Evolutionary conservation across 768 basidiomycete species (phyloP), one percentile per base, ranked within the genome.

Genomic region (Asterophora lycoperdoides): DNA sequence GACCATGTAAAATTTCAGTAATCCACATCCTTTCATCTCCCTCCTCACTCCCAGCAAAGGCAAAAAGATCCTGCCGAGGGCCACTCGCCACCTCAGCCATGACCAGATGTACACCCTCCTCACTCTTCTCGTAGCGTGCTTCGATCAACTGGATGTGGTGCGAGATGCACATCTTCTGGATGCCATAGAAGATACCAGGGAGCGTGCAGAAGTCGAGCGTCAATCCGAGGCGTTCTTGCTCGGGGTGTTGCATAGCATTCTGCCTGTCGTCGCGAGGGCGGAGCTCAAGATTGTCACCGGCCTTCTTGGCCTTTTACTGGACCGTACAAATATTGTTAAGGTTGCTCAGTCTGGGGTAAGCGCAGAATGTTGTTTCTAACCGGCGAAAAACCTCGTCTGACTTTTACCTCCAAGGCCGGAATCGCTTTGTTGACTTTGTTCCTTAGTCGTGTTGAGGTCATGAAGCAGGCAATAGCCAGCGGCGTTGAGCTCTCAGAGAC

Each of bases 21-120:
- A 88, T 54, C 95, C 95, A 2, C 96, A 99, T 70, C 96, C 96
- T 2, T 97, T 99, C 71, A 84, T 99, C 56, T 93, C 94, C 2
- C 76, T 99, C 29, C 77, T 99, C 41, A 78, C 77, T 15, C 85
- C 90, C 4, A 79, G 80, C 57, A 99, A 99, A 68, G 96, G 96
- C 48, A 98, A 97, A 72, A 85, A 84, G 52, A 77, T 99, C 19
- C 75, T 99, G 10, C 89, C 93, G 3, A 84, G 96, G 38, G 79
- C 93, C 11, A 84, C 91, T 8, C 85, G 94, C 15, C 87, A 93
- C 57, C 78, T 98, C 14, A 78, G 79, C 53, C 76, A 80, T 28
- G 74, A 86, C 41, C 85, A 88, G 62, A 84, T 91, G 77, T 79
- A 92, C 33, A 93, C 90, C 5, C 72, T 97, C 19, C 71, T 97